Conservation (phyloP, 495 filamentous ascomycete species). For the Aspergillus affinis region DNA sequence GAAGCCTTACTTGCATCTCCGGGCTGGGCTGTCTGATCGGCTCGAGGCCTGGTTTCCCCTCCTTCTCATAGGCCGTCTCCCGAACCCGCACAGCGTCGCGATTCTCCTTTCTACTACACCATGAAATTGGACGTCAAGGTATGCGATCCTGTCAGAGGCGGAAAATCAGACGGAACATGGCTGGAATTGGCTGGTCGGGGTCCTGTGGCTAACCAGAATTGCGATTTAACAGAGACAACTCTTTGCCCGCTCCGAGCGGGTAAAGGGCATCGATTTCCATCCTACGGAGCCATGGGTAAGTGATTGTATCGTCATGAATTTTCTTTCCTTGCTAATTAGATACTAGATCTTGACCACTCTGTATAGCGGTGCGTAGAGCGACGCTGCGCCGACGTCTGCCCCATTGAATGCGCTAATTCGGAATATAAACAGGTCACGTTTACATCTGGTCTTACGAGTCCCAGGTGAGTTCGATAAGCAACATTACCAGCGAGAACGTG, state of each 20-base stretch:
- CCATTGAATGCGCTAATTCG: constrained; percentile 27
- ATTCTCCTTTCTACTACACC: constrained; percentile 45
- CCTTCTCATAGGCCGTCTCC: constrained; percentile 28
- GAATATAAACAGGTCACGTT: constrained; percentile 68
- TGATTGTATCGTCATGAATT: constrained; percentile 5
- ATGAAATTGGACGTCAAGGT: constrained; percentile 95
- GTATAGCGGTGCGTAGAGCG: constrained; percentile 73
- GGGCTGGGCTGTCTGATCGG: constrained; percentile 42
- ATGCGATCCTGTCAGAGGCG: constrained; percentile 32
- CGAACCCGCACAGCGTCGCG: constrained; percentile 44
- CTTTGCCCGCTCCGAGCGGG: constrained; percentile 82
- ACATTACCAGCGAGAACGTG: neutral
- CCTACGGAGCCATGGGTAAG: constrained; percentile 89
- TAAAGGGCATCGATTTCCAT: constrained; percentile 97
- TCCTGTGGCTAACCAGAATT: constrained; percentile 31
- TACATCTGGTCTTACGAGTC: constrained; percentile 99
- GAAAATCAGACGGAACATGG: constrained; percentile 13
- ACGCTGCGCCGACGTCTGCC: constrained; percentile 8
- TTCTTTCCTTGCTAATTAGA: constrained; percentile 27
- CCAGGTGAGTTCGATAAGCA: constrained; percentile 52
- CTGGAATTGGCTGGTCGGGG: constrained; percentile 10
- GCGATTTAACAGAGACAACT: constrained; percentile 64
- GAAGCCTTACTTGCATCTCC: constrained; percentile 13
- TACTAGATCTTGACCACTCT: constrained; percentile 82
- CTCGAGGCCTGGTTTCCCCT: constrained; percentile 38